Evolutionary conservation across 768 basidiomycete species (phyloP).

Genomic region (Tephrocybe sp.): DNA sequence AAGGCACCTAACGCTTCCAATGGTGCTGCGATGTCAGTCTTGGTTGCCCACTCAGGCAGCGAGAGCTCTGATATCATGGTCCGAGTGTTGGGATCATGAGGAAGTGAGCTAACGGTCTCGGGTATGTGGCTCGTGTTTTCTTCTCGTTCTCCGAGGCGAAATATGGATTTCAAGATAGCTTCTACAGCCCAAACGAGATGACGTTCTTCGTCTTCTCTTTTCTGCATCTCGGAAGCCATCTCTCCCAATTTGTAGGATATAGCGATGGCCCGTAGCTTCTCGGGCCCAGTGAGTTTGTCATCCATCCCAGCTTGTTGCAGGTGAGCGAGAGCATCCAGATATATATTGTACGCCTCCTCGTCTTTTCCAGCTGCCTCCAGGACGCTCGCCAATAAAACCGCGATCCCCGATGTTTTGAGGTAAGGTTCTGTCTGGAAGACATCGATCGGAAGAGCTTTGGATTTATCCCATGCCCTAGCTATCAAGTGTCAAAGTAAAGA

Average conservation of each 20-base stretch:
- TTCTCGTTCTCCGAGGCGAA: constrained; percentile 18
- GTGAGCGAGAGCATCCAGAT: constrained; percentile 30
- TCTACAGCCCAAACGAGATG: constrained; percentile 43
- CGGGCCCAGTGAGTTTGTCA: constrained; percentile 21
- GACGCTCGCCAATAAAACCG: constrained; percentile 55
- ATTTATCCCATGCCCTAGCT: constrained; percentile 54
- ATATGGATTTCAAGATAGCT: constrained; percentile 34
- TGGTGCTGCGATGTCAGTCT: constrained; percentile 62
- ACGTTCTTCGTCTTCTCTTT: constrained; percentile 38
- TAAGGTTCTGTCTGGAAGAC: constrained; percentile 44
- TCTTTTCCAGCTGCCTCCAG: constrained; percentile 39
- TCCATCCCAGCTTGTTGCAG: constrained; percentile 26
- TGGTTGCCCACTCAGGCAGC: constrained; percentile 58
- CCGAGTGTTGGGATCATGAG: constrained; percentile 17
- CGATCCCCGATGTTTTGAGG: constrained; percentile 68
- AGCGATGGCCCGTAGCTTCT: constrained; percentile 34
- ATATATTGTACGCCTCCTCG: constrained; percentile 36
- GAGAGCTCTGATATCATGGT: constrained; percentile 48
- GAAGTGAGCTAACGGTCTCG: constrained; percentile 3
- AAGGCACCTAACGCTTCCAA: constrained; percentile 64
- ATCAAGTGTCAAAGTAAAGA: constrained; percentile 12
- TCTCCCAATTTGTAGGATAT: constrained; percentile 44
- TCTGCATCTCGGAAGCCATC: constrained; percentile 31
- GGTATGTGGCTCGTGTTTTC: not conserved
- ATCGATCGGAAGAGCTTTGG: constrained; percentile 40